phyloP scores from a whole-genome alignment of 805 yeast species.

The Yarrowia alimentaria region DNA sequence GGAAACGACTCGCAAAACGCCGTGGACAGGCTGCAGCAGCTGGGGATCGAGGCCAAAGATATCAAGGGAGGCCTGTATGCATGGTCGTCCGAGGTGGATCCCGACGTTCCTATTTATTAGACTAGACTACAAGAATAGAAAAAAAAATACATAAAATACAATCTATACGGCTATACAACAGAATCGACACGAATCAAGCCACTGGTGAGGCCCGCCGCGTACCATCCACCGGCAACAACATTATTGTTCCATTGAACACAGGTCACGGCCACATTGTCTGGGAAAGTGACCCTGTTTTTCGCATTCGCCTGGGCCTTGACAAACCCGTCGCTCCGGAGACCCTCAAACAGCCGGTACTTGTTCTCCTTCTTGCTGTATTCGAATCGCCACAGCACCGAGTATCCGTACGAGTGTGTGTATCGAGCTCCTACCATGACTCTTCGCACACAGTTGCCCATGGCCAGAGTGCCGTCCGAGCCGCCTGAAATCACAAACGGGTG shows the following conservation, averaged over 20 bases:
- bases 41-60: slow-evolving; percentile 56
- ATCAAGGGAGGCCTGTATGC: slow-evolving; percentile 72
- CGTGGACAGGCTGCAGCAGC: slow-evolving; percentile 52
- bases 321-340: slow-evolving; percentile 42
- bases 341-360: slow-evolving; percentile 45
- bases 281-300: slow-evolving; percentile 40
- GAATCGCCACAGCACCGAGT: slow-evolving; percentile 37
- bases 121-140: not conserved
- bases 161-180: slow-evolving; percentile 12
- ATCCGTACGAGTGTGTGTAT: slow-evolving; percentile 32
- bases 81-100: slow-evolving; percentile 65
- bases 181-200: slow-evolving; percentile 49
- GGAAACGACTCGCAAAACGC: slow-evolving; percentile 93
- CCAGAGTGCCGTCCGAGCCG: slow-evolving; percentile 50
- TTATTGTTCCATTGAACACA: slow-evolving; percentile 60
- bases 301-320: slow-evolving; percentile 31
- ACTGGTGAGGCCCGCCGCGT: slow-evolving; percentile 51
- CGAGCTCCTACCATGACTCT: slow-evolving; percentile 36
- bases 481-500: slow-evolving; percentile 53
- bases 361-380: slow-evolving; percentile 44
- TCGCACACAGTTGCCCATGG: slow-evolving; percentile 44
- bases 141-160: slow-evolving; percentile 4
- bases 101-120: slow-evolving; percentile 61
- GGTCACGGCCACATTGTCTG: slow-evolving; percentile 52
- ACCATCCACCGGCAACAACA: slow-evolving; percentile 47